Percentiles rank a stretch among this genome's conserved stretches.
Evolutionary conservation across 257 asterid species (phyloP).

Genomic region (Solanum acaule): DNA sequence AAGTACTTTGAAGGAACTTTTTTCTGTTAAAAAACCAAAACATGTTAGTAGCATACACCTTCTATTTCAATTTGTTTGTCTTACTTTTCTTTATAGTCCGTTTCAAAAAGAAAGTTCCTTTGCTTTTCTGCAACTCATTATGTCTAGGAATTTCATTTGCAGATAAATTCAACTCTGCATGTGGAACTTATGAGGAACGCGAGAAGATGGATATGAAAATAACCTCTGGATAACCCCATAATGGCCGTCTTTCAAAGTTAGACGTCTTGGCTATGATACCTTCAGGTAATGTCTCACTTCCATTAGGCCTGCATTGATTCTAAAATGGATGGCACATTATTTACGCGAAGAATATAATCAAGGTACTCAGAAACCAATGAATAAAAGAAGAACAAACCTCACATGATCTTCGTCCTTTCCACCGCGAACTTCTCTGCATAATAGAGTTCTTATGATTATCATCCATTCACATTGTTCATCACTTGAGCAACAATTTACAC

Average conservation of each 20-base stretch:
- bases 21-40: conserved; percentile 23
- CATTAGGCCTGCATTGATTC: conserved; percentile 56
- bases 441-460: background rate
- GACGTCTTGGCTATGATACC: conserved; percentile 61
- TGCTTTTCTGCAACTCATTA: no score
- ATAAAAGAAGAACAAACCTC: conserved; percentile 35
- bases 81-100: background rate
- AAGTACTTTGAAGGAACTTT: conserved; percentile 27
- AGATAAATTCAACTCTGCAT: background rate
- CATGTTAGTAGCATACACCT: background rate
- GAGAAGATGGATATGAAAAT: background rate
- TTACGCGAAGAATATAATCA: background rate
- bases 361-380: background rate
- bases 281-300: conserved; percentile 63
- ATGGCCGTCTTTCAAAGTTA: conserved; percentile 65
- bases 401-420: conserved; percentile 25
- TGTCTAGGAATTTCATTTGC: no score
- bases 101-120: no score
- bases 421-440: conserved; percentile 33
- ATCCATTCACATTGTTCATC: background rate
- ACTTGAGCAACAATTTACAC: background rate
- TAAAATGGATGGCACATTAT: conserved; percentile 29
- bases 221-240: conserved; percentile 89
- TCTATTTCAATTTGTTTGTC: background rate
- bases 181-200: background rate